Percentiles rank a stretch among this genome's conserved stretches.
These are phyloP conservation scores for Casuarina equisetifolia DNA, from an alignment of 306 rosid species.

Conservation along the genomic window DNA sequence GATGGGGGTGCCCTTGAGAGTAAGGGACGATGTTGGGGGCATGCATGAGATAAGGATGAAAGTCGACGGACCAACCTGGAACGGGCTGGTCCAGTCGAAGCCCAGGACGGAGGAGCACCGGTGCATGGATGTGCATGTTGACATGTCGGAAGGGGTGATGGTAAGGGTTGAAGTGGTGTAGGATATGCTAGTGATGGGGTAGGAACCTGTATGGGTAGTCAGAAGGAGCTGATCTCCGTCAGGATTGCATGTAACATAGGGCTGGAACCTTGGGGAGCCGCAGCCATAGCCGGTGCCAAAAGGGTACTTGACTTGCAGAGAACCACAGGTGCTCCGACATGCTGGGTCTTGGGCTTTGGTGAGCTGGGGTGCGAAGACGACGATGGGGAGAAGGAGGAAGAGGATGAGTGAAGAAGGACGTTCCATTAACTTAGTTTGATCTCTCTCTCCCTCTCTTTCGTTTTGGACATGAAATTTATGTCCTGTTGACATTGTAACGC, in stretches of 20 bases:
- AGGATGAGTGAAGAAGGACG: neutral
- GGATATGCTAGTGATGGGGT: conserved; percentile 59
- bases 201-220: conserved; percentile 53
- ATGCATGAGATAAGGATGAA: conserved; percentile 65
- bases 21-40: conserved; percentile 43
- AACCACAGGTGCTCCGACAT: conserved; percentile 55
- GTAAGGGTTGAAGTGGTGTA: conserved; percentile 55
- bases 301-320: conserved; percentile 48
- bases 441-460: neutral
- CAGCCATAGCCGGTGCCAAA: conserved; percentile 67
- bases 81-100: conserved; percentile 61
- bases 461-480: neutral
- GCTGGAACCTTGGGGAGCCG: conserved; percentile 61
- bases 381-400: conserved; percentile 14
- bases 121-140: conserved; percentile 61
- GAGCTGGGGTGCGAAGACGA: neutral
- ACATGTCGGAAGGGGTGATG: conserved; percentile 54
- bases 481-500: neutral
- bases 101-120: conserved; percentile 43
- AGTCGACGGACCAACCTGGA: conserved; percentile 53
- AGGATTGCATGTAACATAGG: conserved; percentile 42
- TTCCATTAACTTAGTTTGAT: conserved; percentile 13
- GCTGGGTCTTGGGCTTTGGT: conserved; percentile 16
- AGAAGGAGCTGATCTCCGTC: conserved; percentile 40
- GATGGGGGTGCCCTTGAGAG: conserved; percentile 30